Evolutionary conservation across 192 early-diverging fungal species (phyloP).

Genomic region (Chytriomyces sp.): DNA sequence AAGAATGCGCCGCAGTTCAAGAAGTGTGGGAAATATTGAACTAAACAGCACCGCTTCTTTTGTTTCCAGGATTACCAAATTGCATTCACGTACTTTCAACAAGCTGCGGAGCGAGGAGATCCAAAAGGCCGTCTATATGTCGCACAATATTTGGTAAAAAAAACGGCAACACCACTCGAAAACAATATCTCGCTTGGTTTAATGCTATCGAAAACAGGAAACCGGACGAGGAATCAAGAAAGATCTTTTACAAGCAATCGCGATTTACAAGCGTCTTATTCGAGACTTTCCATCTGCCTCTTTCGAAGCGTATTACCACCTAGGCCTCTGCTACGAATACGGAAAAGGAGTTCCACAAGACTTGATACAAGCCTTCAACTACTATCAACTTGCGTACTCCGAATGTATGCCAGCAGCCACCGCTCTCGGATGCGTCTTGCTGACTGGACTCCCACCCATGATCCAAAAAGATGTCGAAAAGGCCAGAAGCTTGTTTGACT

Average conservation of each 20-base stretch:
- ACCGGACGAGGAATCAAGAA: constrained; percentile 14
- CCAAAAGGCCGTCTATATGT: constrained; percentile 10
- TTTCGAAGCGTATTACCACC: constrained; percentile 16
- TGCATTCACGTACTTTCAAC: constrained; percentile 3
- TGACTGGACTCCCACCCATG: not conserved
- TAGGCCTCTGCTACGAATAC: constrained; percentile 28
- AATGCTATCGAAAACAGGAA: constrained; percentile 12
- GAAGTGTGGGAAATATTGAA: not conserved
- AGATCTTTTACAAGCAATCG: constrained; percentile 1
- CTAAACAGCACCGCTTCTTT: not conserved
- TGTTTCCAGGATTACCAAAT: constrained; percentile 12
- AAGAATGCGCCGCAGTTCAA: not conserved
- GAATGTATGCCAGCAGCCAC: not conserved
- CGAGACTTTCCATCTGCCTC: constrained; percentile 1
- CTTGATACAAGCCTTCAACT: constrained; percentile 13
- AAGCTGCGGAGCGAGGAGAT: constrained; percentile 31
- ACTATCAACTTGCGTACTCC: constrained; percentile 22
- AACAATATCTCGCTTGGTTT: not conserved
- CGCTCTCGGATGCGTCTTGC: constrained; percentile 9
- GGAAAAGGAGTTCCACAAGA: constrained; percentile 37
- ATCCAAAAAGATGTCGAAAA: constrained; percentile 8
- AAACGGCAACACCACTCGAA: not conserved
- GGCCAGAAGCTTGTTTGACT: constrained; percentile 9
- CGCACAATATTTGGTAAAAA: constrained; percentile 15
- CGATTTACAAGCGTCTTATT: constrained; percentile 10